phyloP scores from a whole-genome alignment of 148 eudicot genomes.

The Suaeda aralocaspica region DNA sequence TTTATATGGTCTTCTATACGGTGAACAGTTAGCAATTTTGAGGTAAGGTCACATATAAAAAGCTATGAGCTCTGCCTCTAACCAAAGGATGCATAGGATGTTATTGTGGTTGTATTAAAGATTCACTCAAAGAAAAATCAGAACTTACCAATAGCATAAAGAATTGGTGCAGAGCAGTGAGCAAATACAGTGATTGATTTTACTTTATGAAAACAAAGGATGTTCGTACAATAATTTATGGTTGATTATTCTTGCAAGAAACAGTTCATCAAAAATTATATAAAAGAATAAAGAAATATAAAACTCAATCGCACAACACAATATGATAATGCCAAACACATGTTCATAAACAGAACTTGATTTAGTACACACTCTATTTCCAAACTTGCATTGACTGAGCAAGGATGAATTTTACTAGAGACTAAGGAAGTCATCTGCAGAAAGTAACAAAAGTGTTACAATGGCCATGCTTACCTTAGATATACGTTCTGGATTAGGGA shows the following conservation, averaged over 20 bases:
- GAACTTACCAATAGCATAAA: neutral
- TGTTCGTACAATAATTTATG: neutral
- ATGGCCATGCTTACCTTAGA: constrained; percentile 48
- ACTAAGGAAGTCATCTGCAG: neutral
- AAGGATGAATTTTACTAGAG: neutral
- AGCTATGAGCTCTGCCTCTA: neutral
- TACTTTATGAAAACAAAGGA: neutral
- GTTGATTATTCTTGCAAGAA: neutral
- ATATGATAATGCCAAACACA: neutral
- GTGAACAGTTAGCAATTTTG: neutral
- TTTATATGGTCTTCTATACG: neutral
- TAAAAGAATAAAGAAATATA: too few relatives aligned
- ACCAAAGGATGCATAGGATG: neutral
- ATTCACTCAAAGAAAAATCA: neutral
- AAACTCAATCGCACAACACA: neutral
- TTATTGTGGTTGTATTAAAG: neutral
- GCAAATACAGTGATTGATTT: neutral
- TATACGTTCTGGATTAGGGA: constrained; percentile 87
- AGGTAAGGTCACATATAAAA: neutral
- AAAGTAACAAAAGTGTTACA: neutral
- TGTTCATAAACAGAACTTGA: neutral
- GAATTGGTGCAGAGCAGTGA: neutral
- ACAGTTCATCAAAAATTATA: neutral
- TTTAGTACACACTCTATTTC: neutral
- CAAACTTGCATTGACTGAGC: neutral